These are phyloP conservation scores for Hyphodiscus hymeniophilus DNA, from an alignment of 495 filamentous ascomycete genomes.

Conservation along the genomic window DNA sequence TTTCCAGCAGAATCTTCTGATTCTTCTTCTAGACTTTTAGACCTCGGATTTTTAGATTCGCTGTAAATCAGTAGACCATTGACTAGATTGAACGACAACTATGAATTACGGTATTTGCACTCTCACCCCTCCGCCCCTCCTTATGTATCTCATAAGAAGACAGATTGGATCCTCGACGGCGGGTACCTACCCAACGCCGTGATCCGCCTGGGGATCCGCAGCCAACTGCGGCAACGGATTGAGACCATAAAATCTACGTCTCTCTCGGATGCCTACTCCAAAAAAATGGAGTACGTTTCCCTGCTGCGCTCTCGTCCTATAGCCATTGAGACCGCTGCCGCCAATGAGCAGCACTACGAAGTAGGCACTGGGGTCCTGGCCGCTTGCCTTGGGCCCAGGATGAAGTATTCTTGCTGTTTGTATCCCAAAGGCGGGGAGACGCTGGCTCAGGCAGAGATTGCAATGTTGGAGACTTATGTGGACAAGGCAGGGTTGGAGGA, in stretches of 20 bases:
- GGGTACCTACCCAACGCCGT: conserved; percentile 50
- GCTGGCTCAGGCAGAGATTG: conserved; percentile 52
- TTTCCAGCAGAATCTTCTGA: background rate
- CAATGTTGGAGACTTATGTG: conserved; percentile 53
- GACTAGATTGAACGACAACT: background rate
- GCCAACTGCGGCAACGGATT: conserved; percentile 44
- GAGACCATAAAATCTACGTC: conserved; percentile 36
- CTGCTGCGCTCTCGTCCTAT: conserved; percentile 46
- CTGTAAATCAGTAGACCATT: background rate
- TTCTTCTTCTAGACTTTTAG: background rate
- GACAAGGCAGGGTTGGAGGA: conserved; percentile 45
- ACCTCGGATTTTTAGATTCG: background rate
- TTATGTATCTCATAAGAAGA: conserved; percentile 3
- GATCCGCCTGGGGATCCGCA: conserved; percentile 49
- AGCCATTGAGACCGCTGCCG: conserved; percentile 50
- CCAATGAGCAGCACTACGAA: conserved; percentile 62
- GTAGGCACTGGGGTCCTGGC: conserved; percentile 50
- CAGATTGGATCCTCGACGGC: conserved; percentile 46
- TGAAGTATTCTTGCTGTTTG: conserved; percentile 52
- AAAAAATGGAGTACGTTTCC: conserved; percentile 51
- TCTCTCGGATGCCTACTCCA: conserved; percentile 34
- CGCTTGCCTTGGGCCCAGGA: conserved; percentile 49
- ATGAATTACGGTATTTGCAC: conserved; percentile 25
- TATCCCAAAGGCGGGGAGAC: conserved; percentile 49
- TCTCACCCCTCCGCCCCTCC: background rate